These are phyloP conservation scores for Apium graveolens DNA, from an alignment of 129 eudicot genomes.

Conservation along the genomic window DNA sequence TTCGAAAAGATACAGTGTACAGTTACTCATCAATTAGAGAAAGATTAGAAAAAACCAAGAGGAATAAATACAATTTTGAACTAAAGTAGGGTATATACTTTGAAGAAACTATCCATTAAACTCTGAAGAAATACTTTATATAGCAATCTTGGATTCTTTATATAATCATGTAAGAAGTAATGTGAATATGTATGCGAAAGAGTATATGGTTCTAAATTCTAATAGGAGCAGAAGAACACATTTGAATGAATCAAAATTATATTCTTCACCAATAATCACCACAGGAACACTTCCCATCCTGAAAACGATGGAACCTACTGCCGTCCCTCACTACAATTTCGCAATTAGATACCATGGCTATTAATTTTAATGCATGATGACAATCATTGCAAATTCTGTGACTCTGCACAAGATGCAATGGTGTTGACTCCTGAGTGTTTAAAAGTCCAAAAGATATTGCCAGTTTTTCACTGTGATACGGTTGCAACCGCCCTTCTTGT, in stretches of 20 bases:
- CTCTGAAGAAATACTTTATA: background rate
- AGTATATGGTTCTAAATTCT: background rate
- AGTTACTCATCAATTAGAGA: background rate
- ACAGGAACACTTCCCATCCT: constrained; percentile 68
- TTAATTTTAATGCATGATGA: constrained; percentile 56
- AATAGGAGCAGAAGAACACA: background rate
- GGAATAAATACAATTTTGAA: background rate
- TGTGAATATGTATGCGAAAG: background rate
- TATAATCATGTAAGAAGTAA: background rate
- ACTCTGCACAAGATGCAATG: constrained; percentile 74
- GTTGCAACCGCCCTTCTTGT: constrained; percentile 39
- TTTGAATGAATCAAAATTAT: background rate
- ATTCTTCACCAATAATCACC: constrained; percentile 85
- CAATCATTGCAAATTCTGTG: constrained; percentile 81
- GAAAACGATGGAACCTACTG: constrained; percentile 76
- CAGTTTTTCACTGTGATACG: constrained; percentile 71
- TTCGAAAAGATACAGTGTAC: background rate
- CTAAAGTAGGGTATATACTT: background rate
- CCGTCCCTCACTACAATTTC: constrained; percentile 72
- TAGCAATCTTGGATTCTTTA: background rate
- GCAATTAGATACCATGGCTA: constrained; percentile 43
- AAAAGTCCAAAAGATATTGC: constrained; percentile 73
- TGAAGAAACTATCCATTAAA: background rate
- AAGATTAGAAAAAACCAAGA: background rate
- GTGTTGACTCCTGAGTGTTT: constrained; percentile 35